Evolutionary conservation across 2,329 filamentous ascomycete genomes (phyloP).

Genomic region (Penicillium sp.): DNA sequence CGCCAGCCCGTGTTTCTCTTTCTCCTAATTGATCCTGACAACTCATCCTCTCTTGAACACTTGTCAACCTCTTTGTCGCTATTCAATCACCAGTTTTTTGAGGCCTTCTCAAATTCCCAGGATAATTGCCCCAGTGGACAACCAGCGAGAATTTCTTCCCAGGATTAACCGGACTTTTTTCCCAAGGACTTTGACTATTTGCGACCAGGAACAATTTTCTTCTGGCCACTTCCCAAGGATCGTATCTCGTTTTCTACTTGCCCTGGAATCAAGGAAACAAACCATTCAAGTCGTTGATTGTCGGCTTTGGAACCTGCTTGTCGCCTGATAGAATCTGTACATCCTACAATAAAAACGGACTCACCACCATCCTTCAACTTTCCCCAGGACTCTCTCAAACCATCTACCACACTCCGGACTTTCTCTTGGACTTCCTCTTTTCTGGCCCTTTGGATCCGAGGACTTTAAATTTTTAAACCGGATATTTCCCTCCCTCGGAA

Average conservation of each 20-base stretch:
- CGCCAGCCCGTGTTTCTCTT: slow-evolving; percentile 2
- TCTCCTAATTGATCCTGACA: slow-evolving; percentile 4
- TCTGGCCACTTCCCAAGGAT: slow-evolving; percentile 15
- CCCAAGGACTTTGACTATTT: slow-evolving; percentile 10
- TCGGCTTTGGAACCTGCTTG: slow-evolving; percentile 12
- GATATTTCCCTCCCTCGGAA: slow-evolving; percentile 26
- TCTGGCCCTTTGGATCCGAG: slow-evolving; percentile 32
- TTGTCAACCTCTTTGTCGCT: slow-evolving; percentile 1
- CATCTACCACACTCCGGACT: slow-evolving; percentile 16
- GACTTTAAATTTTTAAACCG: slow-evolving; percentile 22
- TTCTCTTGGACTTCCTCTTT: slow-evolving; percentile 21
- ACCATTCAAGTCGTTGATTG: slow-evolving; percentile 18
- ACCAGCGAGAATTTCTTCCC: slow-evolving; percentile 17
- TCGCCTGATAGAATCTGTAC: slow-evolving; percentile 21
- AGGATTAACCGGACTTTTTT: slow-evolving; percentile 10
- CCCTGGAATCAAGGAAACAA: slow-evolving; percentile 14
- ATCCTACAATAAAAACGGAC: slow-evolving; percentile 23
- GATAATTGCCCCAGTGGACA: slow-evolving; percentile 21
- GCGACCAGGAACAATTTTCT: slow-evolving; percentile 14
- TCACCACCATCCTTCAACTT: slow-evolving; percentile 12
- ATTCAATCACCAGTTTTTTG: slow-evolving; percentile 3
- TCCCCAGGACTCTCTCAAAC: slow-evolving; percentile 8
- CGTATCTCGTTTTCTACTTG: slow-evolving; percentile 12
- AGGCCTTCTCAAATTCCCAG: slow-evolving; percentile 16
- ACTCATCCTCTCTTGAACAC: slow-evolving; percentile 2